Evolutionary conservation across 164 flowering plant genomes (phyloP), one percentile per base, ranked within the genome.

Genomic region (Sedum album): DNA sequence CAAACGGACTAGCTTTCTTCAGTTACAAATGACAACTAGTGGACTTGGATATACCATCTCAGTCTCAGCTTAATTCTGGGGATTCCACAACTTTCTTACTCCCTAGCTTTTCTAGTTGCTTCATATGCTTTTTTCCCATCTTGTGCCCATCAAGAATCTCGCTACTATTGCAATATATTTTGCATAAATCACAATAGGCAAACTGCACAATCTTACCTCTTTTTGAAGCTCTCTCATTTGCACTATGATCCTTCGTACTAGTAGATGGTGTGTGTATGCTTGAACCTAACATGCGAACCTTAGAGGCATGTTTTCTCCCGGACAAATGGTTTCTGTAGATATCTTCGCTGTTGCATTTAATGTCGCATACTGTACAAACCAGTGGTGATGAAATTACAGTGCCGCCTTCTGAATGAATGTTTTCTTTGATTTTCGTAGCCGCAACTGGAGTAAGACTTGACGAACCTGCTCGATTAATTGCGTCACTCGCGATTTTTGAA

Each of bases 141-240:
- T 48, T 6, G 69, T 78, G 76, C 23, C 31, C 33, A 14, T 5
- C 36, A 49, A 70, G 72, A 31, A 44, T 51, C 42, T 75, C 78
- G 0, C 21, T 71, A 72, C 70, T 73, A 65, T 41, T 66, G 48
- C 78, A 78, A 38, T 68, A 66, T 41, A 75, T 62, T 60, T 75
- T 66, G 73, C 81, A 78, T 18, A 78, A 74, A 33, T 78, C 78
- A 69, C 81, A 78, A 68, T 70, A 64, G 15, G 74, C 73, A 42
- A 68, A 69, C 67, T 73, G 75, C 46, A 51, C 67, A 41, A 53
- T 2, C 49, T 73, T 78, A 21, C 41, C 36, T 60, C 64, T 66
- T 31, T 69, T 75, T 31, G 48, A 33, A 26, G 31, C 53, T 26
- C 17, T 44, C 5, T 48, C 17, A 13, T 2, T 5, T 11, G 21